Evolutionary conservation across 148 eudicot genomes (phyloP), one percentile per base, ranked within the genome.

Genomic region (Amaranthus palmeri): DNA sequence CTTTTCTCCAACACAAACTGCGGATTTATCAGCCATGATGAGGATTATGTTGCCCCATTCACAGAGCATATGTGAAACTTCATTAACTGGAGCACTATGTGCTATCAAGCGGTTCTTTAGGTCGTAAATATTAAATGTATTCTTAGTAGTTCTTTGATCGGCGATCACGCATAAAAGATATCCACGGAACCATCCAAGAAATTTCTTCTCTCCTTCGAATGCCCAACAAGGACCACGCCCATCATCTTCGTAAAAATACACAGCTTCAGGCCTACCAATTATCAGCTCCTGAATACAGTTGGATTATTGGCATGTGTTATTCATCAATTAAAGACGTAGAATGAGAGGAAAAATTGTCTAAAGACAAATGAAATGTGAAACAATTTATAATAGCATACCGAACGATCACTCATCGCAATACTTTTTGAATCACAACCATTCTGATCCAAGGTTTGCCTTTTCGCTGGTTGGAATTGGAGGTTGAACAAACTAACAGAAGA

Each of bases 201-300:
- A 83, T 78, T 87, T 92, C 76, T 95, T 95, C 69, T 95, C 97
- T 77, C 97, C 99, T 75, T 95, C 99, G 81, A 95, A 89, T 8
- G 99, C 99, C 97, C 96, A 95, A 79, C 99, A 95, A 74, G 99
- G 96, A 73, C 99, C 99, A 70, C 97, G 97, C 9, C 99, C 99
- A 78, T 92, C 96, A 79, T 85, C 90, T 80, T 91, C 96, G 61
- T 89, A 95, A 78, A 95, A 92, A 75, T 88, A 95, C 59, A 95
- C 90, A 78, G 99, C 99, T 84, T 95, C 97, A 49, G 87, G 87
- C 54, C 97, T 85, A 71, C 99, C 99, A 83, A 95, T 79, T 59
- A 95, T 91, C 56, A 95, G 85, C 85, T 92, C 97, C 99, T 95
- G 88, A 18, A 69, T 36, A 79, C 57, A 75, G 59, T 51, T 60